Conservation (phyloP, 2,329 filamentous ascomycete genomes). For the Xylaria sp. region DNA sequence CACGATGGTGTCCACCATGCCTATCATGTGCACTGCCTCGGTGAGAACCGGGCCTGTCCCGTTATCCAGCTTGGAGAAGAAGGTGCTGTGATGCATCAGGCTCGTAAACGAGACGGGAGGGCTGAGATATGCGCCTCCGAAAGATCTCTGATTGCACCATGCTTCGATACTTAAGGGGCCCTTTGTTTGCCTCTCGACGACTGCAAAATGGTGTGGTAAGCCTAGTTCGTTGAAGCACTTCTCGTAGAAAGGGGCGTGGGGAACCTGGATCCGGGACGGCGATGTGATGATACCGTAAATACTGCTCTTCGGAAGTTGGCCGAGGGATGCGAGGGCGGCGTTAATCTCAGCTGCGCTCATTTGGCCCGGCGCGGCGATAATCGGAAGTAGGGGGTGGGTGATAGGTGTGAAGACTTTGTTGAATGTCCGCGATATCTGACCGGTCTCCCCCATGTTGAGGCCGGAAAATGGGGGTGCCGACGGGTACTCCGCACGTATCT, state of each 20-base stretch:
- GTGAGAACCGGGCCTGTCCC: constrained; percentile 66
- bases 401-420: constrained; percentile 90
- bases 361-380: constrained; percentile 85
- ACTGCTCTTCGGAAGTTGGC: constrained; percentile 78
- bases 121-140: constrained; percentile 82
- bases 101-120: constrained; percentile 68
- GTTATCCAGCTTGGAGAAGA: constrained; percentile 57
- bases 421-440: constrained; percentile 80
- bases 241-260: constrained; percentile 84
- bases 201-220: constrained; percentile 81
- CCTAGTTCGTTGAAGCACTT: constrained; percentile 83
- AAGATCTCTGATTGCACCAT: constrained; percentile 74
- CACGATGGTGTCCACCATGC: constrained; percentile 81
- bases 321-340: constrained; percentile 75
- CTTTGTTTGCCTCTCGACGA: constrained; percentile 72
- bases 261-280: constrained; percentile 65
- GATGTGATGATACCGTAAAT: constrained; percentile 81
- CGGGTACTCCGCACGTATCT: constrained; percentile 71
- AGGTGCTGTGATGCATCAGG: constrained; percentile 62
- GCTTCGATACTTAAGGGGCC: constrained; percentile 71
- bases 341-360: constrained; percentile 88
- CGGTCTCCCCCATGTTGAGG: constrained; percentile 86
- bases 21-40: constrained; percentile 78
- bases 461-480: constrained; percentile 77
- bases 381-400: constrained; percentile 81